These are phyloP conservation scores for Tolypocladium guangdongense DNA, from an alignment of 2,329 filamentous ascomycete species.

Conservation along the genomic window DNA sequence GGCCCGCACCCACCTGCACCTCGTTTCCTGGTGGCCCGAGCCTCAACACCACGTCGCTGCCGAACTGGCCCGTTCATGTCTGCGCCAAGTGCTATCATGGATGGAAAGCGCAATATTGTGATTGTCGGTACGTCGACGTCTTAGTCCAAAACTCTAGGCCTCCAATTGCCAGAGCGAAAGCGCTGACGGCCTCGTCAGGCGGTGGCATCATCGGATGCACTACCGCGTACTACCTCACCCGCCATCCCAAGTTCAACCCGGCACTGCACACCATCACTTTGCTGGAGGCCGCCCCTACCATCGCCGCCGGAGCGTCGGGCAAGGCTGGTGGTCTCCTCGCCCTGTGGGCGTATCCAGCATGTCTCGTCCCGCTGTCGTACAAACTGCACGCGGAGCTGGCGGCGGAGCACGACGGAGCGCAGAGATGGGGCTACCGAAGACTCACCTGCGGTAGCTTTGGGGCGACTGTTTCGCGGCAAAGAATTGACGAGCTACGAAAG, in stretches of 20 bases:
- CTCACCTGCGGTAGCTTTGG: conserved; percentile 59
- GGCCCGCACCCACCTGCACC: background rate
- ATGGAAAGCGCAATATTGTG: conserved; percentile 33
- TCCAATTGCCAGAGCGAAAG: conserved; percentile 1
- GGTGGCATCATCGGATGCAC: conserved; percentile 90
- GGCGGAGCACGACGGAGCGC: conserved; percentile 66
- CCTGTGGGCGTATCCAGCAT: conserved; percentile 80
- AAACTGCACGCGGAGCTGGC: conserved; percentile 73
- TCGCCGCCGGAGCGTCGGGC: conserved; percentile 87
- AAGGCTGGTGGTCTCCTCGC: conserved; percentile 89
- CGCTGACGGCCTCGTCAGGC: conserved; percentile 35
- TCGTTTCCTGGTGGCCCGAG: background rate
- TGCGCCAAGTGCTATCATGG: conserved; percentile 13
- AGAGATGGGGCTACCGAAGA: conserved; percentile 77
- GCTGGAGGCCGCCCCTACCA: conserved; percentile 68
- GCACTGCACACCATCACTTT: conserved; percentile 69
- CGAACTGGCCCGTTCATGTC: background rate
- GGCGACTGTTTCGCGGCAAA: conserved; percentile 24
- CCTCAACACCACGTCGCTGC: background rate
- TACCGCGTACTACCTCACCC: conserved; percentile 82
- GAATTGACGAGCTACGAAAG: conserved; percentile 18
- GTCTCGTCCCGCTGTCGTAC: conserved; percentile 79
- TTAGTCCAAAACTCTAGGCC: background rate
- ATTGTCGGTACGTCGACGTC: conserved; percentile 32
- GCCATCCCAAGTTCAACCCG: conserved; percentile 71